These are phyloP conservation scores for Panaeolus papilionaceus DNA, from an alignment of 768 basidiomycete species.

Conservation along the genomic window DNA sequence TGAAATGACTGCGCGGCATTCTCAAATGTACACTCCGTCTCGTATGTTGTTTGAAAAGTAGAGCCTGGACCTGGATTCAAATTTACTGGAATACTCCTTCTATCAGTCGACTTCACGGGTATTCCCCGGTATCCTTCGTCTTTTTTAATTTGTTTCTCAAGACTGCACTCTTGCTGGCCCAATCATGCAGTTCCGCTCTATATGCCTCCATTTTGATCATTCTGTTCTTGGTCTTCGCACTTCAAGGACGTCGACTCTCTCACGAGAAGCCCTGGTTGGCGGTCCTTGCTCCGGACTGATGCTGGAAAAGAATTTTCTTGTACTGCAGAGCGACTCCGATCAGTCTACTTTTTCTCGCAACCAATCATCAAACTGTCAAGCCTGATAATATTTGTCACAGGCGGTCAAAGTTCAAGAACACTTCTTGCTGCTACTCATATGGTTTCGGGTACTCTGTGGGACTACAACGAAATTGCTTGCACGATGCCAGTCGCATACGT, in stretches of 20 bases:
- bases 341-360: constrained; percentile 6
- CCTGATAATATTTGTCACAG: background rate
- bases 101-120: background rate
- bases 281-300: constrained; percentile 2
- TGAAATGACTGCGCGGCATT: background rate
- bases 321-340: background rate
- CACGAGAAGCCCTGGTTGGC: background rate
- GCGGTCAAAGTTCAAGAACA: background rate
- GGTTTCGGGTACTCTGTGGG: background rate
- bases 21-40: background rate
- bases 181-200: constrained; percentile 7
- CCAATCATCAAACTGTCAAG: background rate
- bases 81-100: background rate
- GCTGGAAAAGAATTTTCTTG: background rate
- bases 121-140: background rate
- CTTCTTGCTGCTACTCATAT: background rate
- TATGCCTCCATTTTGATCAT: constrained; percentile 3
- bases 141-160: background rate
- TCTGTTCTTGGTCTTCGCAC: background rate
- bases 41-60: background rate
- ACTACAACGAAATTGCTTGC: background rate
- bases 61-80: background rate
- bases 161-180: constrained; percentile 1
- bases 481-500: background rate
- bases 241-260: constrained; percentile 1